Base-by-base conservation (phyloP, 441 rosid genomes). In the Hura crepitans region DNA sequence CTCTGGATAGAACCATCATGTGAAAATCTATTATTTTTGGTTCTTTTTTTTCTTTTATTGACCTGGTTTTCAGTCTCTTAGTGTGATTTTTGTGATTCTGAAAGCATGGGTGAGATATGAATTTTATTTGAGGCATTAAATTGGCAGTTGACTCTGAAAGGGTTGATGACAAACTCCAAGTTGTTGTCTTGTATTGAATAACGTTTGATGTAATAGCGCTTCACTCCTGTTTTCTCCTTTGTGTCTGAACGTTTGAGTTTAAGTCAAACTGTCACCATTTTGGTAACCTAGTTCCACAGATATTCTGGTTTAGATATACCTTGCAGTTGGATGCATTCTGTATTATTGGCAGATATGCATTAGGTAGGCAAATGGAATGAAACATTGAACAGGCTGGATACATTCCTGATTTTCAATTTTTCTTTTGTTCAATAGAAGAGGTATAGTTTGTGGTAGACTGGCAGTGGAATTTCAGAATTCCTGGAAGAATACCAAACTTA, bases 121-220 rank as follows among this genome's bases (percentile, higher is more conserved):
- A 37, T 63, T 6, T 30, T 60, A 33, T 74, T 30, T 50, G 67
- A 67, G 51, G 27, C 28, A 20, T 42, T 35, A 57, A 54, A 64
- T 61, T 55, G 73, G 30, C 66, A 62, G 57, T 68, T 68, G 53
- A 64, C 45, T 7, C 20, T n/a, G 60, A 68, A 54, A 63, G 28
- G 30, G 45, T 50, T 58, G 62, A 49, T 47, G 35, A 31, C 53
- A 33, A 56, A 42, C 30, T 17, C 57, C 33, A 58, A 33, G 62
- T 33, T 30, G 43, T 35, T 33, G 46, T 39, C 65, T 43, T n/a
- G 11, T 46, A 28, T 14, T 7, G 12, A 37, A 20, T 17, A 14
- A 25, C 23, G 31, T 64, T 31, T 35, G 27, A 42, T 11, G 22
- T 55, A 50, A 23, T 37, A 37, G 13, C 2, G 2, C 17, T 39